Evolutionary conservation across 768 basidiomycete species (phyloP).

Genomic region (Guyanaporus albipodus): DNA sequence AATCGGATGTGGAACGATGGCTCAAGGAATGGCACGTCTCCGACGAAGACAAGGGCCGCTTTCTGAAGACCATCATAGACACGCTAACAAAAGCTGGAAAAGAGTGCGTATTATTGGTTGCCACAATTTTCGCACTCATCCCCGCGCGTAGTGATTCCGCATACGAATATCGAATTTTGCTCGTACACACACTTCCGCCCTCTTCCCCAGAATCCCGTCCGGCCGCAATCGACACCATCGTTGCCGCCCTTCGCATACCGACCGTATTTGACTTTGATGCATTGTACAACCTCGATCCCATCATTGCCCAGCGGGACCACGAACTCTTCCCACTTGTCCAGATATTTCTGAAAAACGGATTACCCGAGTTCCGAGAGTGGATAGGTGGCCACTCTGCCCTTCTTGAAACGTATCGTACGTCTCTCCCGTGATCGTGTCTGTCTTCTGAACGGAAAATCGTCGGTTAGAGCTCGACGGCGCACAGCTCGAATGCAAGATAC

Average conservation of each 20-base stretch:
- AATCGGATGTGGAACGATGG: conserved; percentile 69
- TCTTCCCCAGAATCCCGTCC: conserved; percentile 47
- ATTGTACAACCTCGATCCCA: conserved; percentile 70
- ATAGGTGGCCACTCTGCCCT: conserved; percentile 42
- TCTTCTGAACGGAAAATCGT: not conserved
- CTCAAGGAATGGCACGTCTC: conserved; percentile 70
- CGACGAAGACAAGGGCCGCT: conserved; percentile 56
- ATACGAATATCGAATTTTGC: conserved; percentile 62
- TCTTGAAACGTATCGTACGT: conserved; percentile 57
- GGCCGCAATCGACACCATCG: conserved; percentile 59
- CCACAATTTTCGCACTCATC: not conserved
- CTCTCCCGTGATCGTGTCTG: not conserved
- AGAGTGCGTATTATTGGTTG: conserved; percentile 45
- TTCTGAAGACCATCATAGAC: conserved; percentile 61
- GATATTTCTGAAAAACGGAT: conserved; percentile 64
- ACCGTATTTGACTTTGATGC: conserved; percentile 77
- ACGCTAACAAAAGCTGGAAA: conserved; percentile 55
- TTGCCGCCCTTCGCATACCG: conserved; percentile 61
- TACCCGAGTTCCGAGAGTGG: conserved; percentile 65
- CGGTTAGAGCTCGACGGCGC: conserved; percentile 49
- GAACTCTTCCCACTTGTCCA: conserved; percentile 73
- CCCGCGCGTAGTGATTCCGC: conserved; percentile 44
- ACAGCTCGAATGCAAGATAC: conserved; percentile 74
- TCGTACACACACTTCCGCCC: conserved; percentile 56
- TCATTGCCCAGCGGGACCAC: conserved; percentile 61